Conservation (phyloP, 257 asterid species). For the Schizonepeta tenuifolia region DNA sequence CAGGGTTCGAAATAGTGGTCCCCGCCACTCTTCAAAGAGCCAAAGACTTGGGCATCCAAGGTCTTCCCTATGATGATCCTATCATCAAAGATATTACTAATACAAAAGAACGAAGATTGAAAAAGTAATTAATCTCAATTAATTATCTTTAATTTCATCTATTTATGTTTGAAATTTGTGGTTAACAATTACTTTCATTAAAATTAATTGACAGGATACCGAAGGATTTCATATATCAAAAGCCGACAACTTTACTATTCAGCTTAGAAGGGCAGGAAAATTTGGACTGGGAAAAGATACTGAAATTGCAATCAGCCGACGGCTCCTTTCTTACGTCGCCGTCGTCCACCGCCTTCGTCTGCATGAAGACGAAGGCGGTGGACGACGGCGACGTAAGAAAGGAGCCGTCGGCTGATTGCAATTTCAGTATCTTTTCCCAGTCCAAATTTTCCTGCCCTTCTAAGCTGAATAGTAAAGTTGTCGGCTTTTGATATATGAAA, state of each 20-base stretch:
- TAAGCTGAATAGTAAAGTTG: conserved; percentile 44
- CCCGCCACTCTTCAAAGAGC: conserved; percentile 48
- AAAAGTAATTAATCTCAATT: background rate
- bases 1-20: conserved; percentile 54
- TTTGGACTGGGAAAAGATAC: conserved; percentile 52
- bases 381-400: conserved; percentile 57
- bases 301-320: conserved; percentile 42
- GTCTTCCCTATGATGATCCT: conserved; percentile 33
- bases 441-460: conserved; percentile 49
- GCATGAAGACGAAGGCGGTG: conserved; percentile 54
- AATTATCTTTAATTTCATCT: background rate
- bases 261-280: conserved; percentile 51
- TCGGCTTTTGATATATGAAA: conserved; percentile 39
- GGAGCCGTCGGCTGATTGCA: conserved; percentile 49
- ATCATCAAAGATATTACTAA: conserved; percentile 29
- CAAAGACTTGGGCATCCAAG: conserved; percentile 30
- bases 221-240: conserved; percentile 38
- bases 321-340: conserved; percentile 63
- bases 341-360: conserved; percentile 53
- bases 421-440: conserved; percentile 54
- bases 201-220: conserved; percentile 53
- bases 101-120: conserved; percentile 3
- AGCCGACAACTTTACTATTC: conserved; percentile 43
- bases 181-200: background rate
- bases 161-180: too few relatives aligned